Percentiles rank a stretch among this genome's conserved stretches.
phyloP scores from a whole-genome alignment of 306 rosid genomes.

The Ochetophila trinervis region DNA sequence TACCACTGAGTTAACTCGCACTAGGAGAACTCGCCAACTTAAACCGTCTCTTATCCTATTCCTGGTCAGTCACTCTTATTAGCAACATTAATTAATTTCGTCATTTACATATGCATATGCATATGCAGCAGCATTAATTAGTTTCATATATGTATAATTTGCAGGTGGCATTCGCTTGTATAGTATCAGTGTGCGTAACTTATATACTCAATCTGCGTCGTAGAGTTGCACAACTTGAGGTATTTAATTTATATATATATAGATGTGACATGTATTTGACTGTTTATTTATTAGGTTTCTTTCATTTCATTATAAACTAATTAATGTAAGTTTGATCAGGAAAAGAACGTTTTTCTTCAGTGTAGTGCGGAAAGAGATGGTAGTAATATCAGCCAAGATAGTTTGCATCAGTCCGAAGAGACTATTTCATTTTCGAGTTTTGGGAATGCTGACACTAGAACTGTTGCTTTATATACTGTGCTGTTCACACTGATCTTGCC shows the following conservation, averaged over 20 bases:
- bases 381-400: conserved; percentile 22
- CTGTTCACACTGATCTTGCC: conserved; percentile 58
- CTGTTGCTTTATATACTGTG: conserved; percentile 65
- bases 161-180: conserved; percentile 66
- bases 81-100: background rate
- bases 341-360: conserved; percentile 35
- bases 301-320: no score
- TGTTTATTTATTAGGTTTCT: no score
- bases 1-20: conserved; percentile 9
- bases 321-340: conserved; percentile 33
- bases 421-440: conserved; percentile 25
- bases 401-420: conserved; percentile 20
- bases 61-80: conserved; percentile 39
- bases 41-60: conserved; percentile 33
- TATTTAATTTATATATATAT: background rate
- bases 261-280: background rate
- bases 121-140: background rate
- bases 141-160: background rate
- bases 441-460: conserved; percentile 50
- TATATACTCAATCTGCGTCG: conserved; percentile 48
- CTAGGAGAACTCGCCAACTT: conserved; percentile 13
- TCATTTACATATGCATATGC: background rate
- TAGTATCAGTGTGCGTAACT: conserved; percentile 36
- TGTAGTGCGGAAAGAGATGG: conserved; percentile 25
- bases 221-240: conserved; percentile 64